Conservation (phyloP, 2,329 filamentous ascomycete species). For the Fragosphaeria purpurea region DNA sequence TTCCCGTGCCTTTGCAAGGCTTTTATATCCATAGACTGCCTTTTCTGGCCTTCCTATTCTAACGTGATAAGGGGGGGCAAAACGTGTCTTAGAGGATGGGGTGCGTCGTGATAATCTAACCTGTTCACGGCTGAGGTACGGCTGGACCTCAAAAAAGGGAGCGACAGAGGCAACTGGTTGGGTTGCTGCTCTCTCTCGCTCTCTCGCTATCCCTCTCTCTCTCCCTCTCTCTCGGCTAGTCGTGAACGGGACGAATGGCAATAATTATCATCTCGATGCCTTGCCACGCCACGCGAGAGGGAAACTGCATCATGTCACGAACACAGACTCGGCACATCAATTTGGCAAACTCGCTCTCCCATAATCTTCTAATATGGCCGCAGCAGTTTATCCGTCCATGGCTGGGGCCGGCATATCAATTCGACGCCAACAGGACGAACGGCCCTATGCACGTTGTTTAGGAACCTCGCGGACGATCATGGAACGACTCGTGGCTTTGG, state of each 20-base stretch:
- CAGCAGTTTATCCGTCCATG: slow-evolving; percentile 1
- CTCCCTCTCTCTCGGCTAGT: background rate
- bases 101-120: no score
- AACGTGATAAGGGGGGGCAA: background rate
- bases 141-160: no score
- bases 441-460: background rate
- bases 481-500: background rate
- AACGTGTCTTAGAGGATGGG: background rate
- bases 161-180: no score
- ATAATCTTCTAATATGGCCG: background rate
- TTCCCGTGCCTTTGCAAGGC: slow-evolving; percentile 4
- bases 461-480: background rate
- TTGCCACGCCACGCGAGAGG: background rate
- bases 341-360: background rate
- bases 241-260: background rate
- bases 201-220: no score
- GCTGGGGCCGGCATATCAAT: slow-evolving; percentile 2
- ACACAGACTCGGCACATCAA: slow-evolving; percentile 1
- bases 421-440: background rate
- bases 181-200: no score
- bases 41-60: background rate
- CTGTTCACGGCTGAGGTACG: no score
- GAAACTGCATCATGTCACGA: background rate
- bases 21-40: background rate
- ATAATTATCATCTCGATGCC: background rate